Evolutionary conservation across 768 basidiomycete species (phyloP).

Genomic region (Leucocoprinus birnbaumii): DNA sequence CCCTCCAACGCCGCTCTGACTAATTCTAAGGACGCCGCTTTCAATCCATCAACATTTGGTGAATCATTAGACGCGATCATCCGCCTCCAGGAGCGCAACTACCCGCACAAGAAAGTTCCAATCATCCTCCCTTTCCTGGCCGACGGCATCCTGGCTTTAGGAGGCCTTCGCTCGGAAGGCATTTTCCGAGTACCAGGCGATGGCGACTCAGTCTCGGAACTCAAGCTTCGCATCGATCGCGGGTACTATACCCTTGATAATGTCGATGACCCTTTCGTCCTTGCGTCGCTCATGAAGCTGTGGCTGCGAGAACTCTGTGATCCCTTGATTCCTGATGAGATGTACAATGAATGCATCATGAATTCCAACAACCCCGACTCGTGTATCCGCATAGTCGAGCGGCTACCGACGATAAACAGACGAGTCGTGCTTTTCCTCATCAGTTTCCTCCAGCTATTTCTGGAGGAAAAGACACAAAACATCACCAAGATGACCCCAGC

Average conservation of each 20-base stretch:
- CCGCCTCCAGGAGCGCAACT: conserved; percentile 81
- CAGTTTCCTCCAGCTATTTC: conserved; percentile 88
- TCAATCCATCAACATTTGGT: conserved; percentile 92
- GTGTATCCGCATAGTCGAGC: conserved; percentile 71
- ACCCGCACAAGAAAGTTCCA: conserved; percentile 81
- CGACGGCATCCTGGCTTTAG: conserved; percentile 86
- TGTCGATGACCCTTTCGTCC: conserved; percentile 87
- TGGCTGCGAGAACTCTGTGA: conserved; percentile 92
- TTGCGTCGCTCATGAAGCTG: conserved; percentile 86
- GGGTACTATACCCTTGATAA: conserved; percentile 90
- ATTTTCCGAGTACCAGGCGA: conserved; percentile 95
- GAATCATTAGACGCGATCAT: conserved; percentile 85
- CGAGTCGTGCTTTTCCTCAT: conserved; percentile 85
- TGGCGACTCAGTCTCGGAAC: conserved; percentile 79
- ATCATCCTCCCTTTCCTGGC: conserved; percentile 93
- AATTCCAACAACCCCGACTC: conserved; percentile 62
- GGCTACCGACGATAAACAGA: conserved; percentile 82
- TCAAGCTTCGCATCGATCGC: conserved; percentile 87
- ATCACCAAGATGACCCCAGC: conserved; percentile 88
- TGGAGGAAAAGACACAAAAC: conserved; percentile 69
- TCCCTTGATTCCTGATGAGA: conserved; percentile 86
- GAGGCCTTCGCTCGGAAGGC: conserved; percentile 82
- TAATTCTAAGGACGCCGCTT: conserved; percentile 73
- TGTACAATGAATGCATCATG: conserved; percentile 88
- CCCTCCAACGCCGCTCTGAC: background rate